Conservation (phyloP, 164 flowering plant genomes). For the grape (Vitis vinifera) region DNA sequence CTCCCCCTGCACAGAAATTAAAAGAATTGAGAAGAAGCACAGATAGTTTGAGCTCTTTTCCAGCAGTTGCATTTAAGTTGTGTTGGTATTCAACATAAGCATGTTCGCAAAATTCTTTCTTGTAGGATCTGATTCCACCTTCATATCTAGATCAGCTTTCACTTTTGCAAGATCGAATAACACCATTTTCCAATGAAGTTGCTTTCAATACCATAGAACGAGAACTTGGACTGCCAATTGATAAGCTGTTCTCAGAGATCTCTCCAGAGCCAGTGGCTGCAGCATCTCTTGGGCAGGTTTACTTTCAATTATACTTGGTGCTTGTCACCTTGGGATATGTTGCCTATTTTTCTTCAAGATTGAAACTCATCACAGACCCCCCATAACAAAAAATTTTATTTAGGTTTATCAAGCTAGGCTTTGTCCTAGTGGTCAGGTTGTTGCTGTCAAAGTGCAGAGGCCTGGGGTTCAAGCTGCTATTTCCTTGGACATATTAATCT, state of each 20-base stretch:
- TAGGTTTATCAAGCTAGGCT: conserved; percentile 96
- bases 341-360: neutral
- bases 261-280: conserved; percentile 94
- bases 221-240: conserved; percentile 76
- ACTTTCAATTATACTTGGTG: neutral
- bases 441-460: conserved; percentile 97
- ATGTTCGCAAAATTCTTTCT: conserved; percentile 1
- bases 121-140: conserved; percentile 93
- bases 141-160: conserved; percentile 87
- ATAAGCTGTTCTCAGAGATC: conserved; percentile 77
- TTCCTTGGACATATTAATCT: conserved; percentile 79
- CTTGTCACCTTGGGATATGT: conserved; percentile 4
- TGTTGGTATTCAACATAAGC: neutral
- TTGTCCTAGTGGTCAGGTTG: conserved; percentile 59
- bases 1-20: neutral
- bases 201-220: conserved; percentile 79
- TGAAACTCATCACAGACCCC: neutral
- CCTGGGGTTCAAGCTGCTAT: conserved; percentile 98
- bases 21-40: neutral
- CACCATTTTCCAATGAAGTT: conserved; percentile 81
- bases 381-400: too few species aligned
- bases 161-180: conserved; percentile 84
- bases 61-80: neutral
- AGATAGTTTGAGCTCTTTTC: neutral
- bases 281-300: conserved; percentile 98